Evolutionary conservation across 2,329 filamentous ascomycete species (phyloP), one percentile per base, ranked within the genome.

Genomic region (Chaetomium olivaceum): DNA sequence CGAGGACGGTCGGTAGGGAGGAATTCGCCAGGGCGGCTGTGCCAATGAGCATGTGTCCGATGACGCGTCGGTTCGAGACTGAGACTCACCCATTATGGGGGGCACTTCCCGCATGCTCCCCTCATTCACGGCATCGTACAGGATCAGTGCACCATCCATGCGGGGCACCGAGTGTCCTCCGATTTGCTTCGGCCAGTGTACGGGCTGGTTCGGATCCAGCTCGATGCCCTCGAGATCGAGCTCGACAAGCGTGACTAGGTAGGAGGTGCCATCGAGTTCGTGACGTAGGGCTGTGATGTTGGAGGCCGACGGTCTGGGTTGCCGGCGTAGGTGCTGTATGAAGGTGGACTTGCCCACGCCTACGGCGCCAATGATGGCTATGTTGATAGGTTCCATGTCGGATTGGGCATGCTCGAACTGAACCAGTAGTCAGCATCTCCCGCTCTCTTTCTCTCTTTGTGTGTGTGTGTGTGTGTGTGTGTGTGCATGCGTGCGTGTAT

Each of bases 41-140:
- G 59, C 58, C 58, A 54, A 68, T 74, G 62, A 76, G 72, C 64
- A 64, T 54, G 66, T 29, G 58, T 21, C 25, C 11, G 31, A 12
- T 21, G 3, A 21, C 39, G 19, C 27, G 33, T 67, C 58, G 63
- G 56, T 58, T 39, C 11, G 52, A 48, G 54, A 59, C 51, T 63
- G 61, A 62, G 66, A 86, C 90, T 86, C 83, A 97, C 93, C 88
- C 75, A 96, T 82, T 68, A 91, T 87, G 72, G 90, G 86, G 50
- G 91, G 89, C 62, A 97, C 82, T 67, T 90, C 87, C 66, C 85
- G 83, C 72, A 96, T 87, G 75, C 89, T 94, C 67, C 89, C 87
- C 71, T 87, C 85, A 75, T 91, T 90, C 77, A 88, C 91, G 54
- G 96, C 90, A 83, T 97, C 92, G 82, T 97, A 97, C 58, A 98